phyloP scores from a whole-genome alignment of 768 basidiomycete genomes.

The Hortiboletus flavorubellus region DNA sequence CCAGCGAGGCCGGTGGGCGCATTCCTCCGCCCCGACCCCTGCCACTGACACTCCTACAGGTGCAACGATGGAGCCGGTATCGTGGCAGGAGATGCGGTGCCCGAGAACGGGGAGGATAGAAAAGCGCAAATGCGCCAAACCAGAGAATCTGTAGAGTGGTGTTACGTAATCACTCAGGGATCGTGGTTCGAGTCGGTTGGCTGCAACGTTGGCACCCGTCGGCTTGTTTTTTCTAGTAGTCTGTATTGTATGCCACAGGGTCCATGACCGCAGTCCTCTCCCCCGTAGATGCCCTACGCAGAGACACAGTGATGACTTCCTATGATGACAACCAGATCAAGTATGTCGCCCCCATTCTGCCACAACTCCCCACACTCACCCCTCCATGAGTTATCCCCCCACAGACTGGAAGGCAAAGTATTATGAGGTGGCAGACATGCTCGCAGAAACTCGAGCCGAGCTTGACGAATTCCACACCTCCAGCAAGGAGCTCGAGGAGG shows the following conservation, averaged over 20 bases:
- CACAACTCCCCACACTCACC: slow-evolving; percentile 17
- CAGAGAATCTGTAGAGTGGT: slow-evolving; percentile 51
- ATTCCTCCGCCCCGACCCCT: background rate
- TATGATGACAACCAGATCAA: slow-evolving; percentile 64
- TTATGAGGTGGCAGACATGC: slow-evolving; percentile 79
- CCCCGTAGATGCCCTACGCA: slow-evolving; percentile 54
- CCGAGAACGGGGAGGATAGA: slow-evolving; percentile 76
- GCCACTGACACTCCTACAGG: slow-evolving; percentile 39
- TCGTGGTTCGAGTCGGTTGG: slow-evolving; percentile 9
- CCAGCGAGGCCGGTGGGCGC: slow-evolving; percentile 73
- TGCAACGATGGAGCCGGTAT: slow-evolving; percentile 78
- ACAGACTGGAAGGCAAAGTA: slow-evolving; percentile 79
- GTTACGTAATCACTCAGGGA: slow-evolving; percentile 24
- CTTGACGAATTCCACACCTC: slow-evolving; percentile 85
- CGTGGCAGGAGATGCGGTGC: slow-evolving; percentile 91
- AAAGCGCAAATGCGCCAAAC: slow-evolving; percentile 84
- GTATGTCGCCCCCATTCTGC: slow-evolving; percentile 35
- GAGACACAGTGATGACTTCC: slow-evolving; percentile 54
- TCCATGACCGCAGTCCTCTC: slow-evolving; percentile 66
- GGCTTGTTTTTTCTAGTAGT: slow-evolving; percentile 23
- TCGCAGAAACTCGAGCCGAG: slow-evolving; percentile 79
- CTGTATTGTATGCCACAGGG: slow-evolving; percentile 19
- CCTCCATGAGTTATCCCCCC: slow-evolving; percentile 46
- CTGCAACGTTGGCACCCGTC: slow-evolving; percentile 7
- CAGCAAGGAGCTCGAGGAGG: slow-evolving; percentile 90